Conservation (phyloP, 495 filamentous ascomycete species). For the Penicillium nucicola region DNA sequence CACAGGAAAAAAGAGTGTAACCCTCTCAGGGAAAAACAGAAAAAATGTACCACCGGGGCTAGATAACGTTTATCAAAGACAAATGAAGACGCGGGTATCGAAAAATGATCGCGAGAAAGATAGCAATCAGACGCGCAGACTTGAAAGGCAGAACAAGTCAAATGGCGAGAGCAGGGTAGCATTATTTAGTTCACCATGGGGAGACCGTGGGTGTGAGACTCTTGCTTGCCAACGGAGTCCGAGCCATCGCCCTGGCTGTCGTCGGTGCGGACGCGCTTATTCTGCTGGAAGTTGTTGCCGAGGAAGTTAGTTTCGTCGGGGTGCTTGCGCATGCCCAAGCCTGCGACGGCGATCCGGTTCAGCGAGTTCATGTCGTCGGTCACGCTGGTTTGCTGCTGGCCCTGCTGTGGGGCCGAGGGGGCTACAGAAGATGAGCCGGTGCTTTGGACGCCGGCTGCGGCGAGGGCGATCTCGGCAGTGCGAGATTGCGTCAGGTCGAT, state of each 20-base stretch:
- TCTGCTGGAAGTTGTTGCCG: slow-evolving; percentile 29
- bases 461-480: slow-evolving; percentile 28
- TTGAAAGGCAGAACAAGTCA: too few species aligned
- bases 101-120: not conserved
- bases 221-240: slow-evolving; percentile 28
- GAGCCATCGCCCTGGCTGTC: slow-evolving; percentile 27
- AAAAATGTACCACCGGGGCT: not conserved
- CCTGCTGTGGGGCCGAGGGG: slow-evolving; percentile 16
- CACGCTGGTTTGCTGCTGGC: slow-evolving; percentile 24
- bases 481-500: slow-evolving; percentile 50
- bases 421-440: slow-evolving; percentile 9
- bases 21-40: not conserved
- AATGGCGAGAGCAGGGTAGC: not conserved
- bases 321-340: slow-evolving; percentile 47
- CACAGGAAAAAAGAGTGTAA: not conserved
- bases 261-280: slow-evolving; percentile 33
- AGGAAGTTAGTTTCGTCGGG: slow-evolving; percentile 34
- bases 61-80: not conserved
- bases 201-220: slow-evolving; percentile 32
- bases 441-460: slow-evolving; percentile 14
- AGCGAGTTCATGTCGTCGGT: slow-evolving; percentile 45
- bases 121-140: not conserved
- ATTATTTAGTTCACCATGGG: slow-evolving; percentile 18
- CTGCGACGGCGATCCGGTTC: slow-evolving; percentile 46
- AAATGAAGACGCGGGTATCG: slow-evolving; percentile 21